Conservation (phyloP, 2,329 filamentous ascomycete species). For the Diaporthe humulicola region DNA sequence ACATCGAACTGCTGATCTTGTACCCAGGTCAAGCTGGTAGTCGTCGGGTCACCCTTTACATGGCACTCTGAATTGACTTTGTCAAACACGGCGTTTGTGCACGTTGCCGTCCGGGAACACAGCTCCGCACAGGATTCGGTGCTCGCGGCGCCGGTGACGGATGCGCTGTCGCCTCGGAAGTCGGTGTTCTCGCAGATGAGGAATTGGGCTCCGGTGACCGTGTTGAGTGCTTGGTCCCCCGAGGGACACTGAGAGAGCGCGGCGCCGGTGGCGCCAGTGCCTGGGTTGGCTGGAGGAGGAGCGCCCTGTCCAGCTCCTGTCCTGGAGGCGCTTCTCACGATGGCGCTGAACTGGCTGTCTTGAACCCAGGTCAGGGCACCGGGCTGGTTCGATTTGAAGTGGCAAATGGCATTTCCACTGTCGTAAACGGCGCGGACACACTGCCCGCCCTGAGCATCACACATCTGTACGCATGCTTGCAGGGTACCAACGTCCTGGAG, state of each 20-base stretch:
- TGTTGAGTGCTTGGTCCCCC: constrained; percentile 7
- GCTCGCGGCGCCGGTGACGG: constrained; percentile 6
- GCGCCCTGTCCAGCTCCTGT: constrained; percentile 2
- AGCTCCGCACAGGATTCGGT: constrained; percentile 17
- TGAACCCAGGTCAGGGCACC: constrained; percentile 22
- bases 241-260: constrained; percentile 16
- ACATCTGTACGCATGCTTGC: constrained; percentile 18
- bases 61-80: constrained; percentile 14
- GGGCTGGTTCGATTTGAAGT: constrained; percentile 24
- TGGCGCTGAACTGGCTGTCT: constrained; percentile 1
- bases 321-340: neutral
- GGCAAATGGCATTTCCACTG: constrained; percentile 1
- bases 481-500: neutral
- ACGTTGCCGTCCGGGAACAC: neutral
- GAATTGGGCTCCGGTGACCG: neutral
- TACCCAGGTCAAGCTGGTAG: constrained; percentile 8
- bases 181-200: constrained; percentile 15
- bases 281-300: neutral
- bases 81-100: constrained; percentile 21
- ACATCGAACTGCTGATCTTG: neutral
- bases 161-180: constrained; percentile 8
- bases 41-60: constrained; percentile 6
- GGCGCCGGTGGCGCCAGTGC: neutral
- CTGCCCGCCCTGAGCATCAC: constrained; percentile 1
- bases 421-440: constrained; percentile 24